phyloP scores from a whole-genome alignment of 2,329 filamentous ascomycete species.

The Fusarium humuli region DNA sequence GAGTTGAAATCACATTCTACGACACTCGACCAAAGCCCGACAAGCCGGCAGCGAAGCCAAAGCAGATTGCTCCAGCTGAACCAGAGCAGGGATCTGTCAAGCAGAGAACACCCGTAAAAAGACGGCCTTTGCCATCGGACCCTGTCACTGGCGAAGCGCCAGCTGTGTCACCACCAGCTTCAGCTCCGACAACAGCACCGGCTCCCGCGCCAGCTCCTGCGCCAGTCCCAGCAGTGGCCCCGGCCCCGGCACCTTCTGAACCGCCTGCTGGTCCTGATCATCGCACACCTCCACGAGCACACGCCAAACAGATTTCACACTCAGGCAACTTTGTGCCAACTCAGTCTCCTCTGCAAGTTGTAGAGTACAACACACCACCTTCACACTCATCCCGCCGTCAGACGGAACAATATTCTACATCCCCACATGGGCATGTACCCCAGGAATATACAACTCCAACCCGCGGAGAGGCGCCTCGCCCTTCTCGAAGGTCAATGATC shows the following conservation, averaged over 20 bases:
- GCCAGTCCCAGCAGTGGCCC: conserved; percentile 16
- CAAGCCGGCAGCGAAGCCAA: conserved; percentile 69
- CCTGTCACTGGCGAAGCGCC: conserved; percentile 71
- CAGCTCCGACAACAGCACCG: conserved; percentile 10
- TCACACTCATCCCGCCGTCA: conserved; percentile 51
- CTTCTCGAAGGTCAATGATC: conserved; percentile 52
- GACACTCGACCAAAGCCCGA: conserved; percentile 87
- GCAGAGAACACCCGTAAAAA: conserved; percentile 75
- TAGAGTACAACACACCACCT: conserved; percentile 62
- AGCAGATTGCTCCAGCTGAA: conserved; percentile 53
- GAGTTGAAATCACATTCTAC: conserved; percentile 97
- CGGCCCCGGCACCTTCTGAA: conserved; percentile 46
- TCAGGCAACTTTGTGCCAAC: conserved; percentile 56
- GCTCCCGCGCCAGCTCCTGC: background rate
- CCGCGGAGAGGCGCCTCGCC: conserved; percentile 45
- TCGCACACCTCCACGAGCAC: conserved; percentile 61
- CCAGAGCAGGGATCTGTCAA: conserved; percentile 55
- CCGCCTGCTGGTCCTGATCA: conserved; percentile 55
- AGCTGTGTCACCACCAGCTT: conserved; percentile 25
- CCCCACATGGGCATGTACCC: conserved; percentile 42
- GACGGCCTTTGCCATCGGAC: conserved; percentile 85
- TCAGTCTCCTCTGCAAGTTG: conserved; percentile 65
- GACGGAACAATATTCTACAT: conserved; percentile 54
- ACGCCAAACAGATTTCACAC: conserved; percentile 56
- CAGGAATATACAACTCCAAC: conserved; percentile 41